These are phyloP conservation scores for Albugo laibachii DNA, from an alignment of 352 stramenopile genomes.

Conservation along the genomic window DNA sequence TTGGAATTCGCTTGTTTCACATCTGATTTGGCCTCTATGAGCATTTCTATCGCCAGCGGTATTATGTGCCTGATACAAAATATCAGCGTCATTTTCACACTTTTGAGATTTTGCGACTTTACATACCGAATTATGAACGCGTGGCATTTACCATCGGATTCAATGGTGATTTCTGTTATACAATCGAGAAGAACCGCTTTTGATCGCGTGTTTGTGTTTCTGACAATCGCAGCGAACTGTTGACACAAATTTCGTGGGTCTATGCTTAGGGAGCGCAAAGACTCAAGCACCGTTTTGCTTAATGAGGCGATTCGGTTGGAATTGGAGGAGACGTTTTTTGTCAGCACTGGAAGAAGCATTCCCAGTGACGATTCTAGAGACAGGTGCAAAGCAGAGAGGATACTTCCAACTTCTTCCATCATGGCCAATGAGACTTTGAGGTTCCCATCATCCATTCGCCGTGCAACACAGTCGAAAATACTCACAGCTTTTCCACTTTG, in stretches of 20 bases:
- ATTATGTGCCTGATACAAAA: conserved; percentile 26
- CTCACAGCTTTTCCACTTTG: conserved; percentile 25
- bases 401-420: conserved; percentile 29
- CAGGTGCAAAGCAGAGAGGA: conserved; percentile 25
- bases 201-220: conserved; percentile 29
- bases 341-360: conserved; percentile 26
- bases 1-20: conserved; percentile 37
- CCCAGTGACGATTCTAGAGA: conserved; percentile 37
- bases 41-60: conserved; percentile 35
- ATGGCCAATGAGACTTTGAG: conserved; percentile 41
- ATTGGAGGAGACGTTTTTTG: conserved; percentile 31
- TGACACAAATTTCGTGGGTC: conserved; percentile 33
- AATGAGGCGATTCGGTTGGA: conserved; percentile 28
- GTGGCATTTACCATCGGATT: conserved; percentile 27
- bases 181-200: conserved; percentile 37
- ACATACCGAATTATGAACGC: conserved; percentile 23
- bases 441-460: conserved; percentile 57
- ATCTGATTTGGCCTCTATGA: conserved; percentile 59
- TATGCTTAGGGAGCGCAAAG: conserved; percentile 17
- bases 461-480: conserved; percentile 49
- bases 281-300: conserved; percentile 17
- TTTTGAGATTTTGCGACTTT: background rate
- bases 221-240: conserved; percentile 25
- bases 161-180: conserved; percentile 15
- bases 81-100: background rate